phyloP scores from a whole-genome alignment of 352 stramenopile species.

The Discostella stelligera region DNA sequence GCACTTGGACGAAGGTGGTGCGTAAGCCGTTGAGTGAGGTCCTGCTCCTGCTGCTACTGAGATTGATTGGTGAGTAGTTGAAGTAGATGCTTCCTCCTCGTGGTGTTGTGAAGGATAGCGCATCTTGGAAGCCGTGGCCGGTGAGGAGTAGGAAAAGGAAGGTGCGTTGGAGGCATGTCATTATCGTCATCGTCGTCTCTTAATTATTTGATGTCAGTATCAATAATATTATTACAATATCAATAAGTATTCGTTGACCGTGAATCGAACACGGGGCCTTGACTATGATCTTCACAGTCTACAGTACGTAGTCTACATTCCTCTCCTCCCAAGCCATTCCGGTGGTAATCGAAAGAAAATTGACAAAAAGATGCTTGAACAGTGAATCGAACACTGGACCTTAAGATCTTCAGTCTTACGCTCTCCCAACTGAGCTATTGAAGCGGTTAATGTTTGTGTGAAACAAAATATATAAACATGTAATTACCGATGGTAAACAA shows the following conservation, averaged over 20 bases:
- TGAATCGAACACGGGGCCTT: conserved; percentile 82
- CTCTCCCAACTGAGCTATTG: conserved; percentile 85
- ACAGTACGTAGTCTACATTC: too few relatives aligned
- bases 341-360: neutral
- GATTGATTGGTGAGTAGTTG: too few relatives aligned
- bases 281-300: too few relatives aligned
- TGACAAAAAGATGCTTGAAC: conserved; percentile 59
- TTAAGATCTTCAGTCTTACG: conserved; percentile 84
- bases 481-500: too few relatives aligned
- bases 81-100: neutral
- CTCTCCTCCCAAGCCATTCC: too few relatives aligned
- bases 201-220: too few relatives aligned
- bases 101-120: conserved; percentile 9
- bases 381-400: conserved; percentile 81
- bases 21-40: conserved; percentile 44
- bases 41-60: neutral
- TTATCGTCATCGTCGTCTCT: conserved; percentile 1
- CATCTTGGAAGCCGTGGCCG: neutral
- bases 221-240: neutral
- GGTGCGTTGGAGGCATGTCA: conserved; percentile 6
- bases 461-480: too few relatives aligned
- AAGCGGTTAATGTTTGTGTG: too few relatives aligned
- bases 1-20: conserved; percentile 28
- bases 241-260: conserved; percentile 56
- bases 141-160: conserved; percentile 11